Evolutionary conservation across 2,329 filamentous ascomycete species (phyloP).

Genomic region (Arthroderma uncinatum): DNA sequence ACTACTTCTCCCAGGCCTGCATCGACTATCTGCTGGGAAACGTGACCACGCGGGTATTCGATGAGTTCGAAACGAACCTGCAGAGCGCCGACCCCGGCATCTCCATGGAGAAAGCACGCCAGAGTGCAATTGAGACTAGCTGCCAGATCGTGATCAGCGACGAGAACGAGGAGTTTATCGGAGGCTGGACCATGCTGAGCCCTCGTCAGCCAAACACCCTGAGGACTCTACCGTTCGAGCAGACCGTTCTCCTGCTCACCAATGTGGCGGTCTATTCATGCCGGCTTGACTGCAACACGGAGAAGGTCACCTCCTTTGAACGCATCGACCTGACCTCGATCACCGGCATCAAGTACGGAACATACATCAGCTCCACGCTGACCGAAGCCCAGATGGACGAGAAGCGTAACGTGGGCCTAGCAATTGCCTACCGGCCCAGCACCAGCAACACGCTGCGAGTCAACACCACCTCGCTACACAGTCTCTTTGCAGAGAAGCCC

Average conservation of each 20-base stretch:
- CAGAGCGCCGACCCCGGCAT: slow-evolving; percentile 86
- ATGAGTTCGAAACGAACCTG: slow-evolving; percentile 89
- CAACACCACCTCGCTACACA: slow-evolving; percentile 69
- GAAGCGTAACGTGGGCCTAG: slow-evolving; percentile 68
- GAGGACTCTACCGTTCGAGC: slow-evolving; percentile 65
- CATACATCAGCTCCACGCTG: slow-evolving; percentile 83
- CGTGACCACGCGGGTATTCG: slow-evolving; percentile 72
- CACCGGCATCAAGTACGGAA: slow-evolving; percentile 61
- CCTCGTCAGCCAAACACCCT: slow-evolving; percentile 61
- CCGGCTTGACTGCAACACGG: slow-evolving; percentile 85
- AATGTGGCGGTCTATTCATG: slow-evolving; percentile 78
- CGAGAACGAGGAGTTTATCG: slow-evolving; percentile 70
- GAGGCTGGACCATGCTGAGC: slow-evolving; percentile 78
- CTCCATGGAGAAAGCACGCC: slow-evolving; percentile 70
- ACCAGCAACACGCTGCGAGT: slow-evolving; percentile 62
- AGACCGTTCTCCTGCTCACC: slow-evolving; percentile 78
- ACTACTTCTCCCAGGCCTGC: slow-evolving; percentile 90
- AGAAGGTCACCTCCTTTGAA: slow-evolving; percentile 90
- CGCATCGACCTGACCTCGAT: slow-evolving; percentile 67
- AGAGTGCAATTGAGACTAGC: slow-evolving; percentile 81
- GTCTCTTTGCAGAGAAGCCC: slow-evolving; percentile 41
- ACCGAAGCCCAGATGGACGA: slow-evolving; percentile 67
- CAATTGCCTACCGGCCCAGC: slow-evolving; percentile 64
- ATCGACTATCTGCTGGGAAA: slow-evolving; percentile 92
- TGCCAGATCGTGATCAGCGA: slow-evolving; percentile 77